Conservation (phyloP, 805 yeast species). For the Saturnispora besseyi region DNA sequence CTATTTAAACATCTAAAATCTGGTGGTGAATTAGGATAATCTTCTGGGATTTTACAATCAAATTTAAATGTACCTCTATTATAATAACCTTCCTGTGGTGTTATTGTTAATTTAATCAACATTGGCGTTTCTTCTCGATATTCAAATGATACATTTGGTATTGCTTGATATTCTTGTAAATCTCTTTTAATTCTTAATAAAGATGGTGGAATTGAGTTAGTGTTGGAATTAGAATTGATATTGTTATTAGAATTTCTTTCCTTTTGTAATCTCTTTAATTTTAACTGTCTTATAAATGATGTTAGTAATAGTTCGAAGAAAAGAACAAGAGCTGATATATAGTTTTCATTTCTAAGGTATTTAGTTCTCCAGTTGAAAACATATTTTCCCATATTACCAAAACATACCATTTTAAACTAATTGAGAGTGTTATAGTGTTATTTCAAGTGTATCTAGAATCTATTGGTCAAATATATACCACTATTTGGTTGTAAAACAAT, state of each 20-base stretch:
- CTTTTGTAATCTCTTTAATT: constrained; percentile 26
- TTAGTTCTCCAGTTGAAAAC: no score
- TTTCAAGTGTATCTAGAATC: no score
- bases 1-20: constrained; percentile 60
- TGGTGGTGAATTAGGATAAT: constrained; percentile 91
- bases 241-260: constrained; percentile 16
- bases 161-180: constrained; percentile 53
- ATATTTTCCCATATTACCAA: no score
- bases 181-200: constrained; percentile 72
- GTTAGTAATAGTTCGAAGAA: background rate
- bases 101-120: constrained; percentile 47
- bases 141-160: constrained; percentile 28
- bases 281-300: constrained; percentile 14
- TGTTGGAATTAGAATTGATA: constrained; percentile 2
- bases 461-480: no score
- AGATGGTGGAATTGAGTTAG: constrained; percentile 8
- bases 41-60: constrained; percentile 52
- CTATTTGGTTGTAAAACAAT: no score
- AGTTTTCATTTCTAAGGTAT: no score
- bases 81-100: constrained; percentile 70
- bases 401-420: constrained; percentile 1
- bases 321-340: no score
- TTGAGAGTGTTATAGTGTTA: no score
- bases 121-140: constrained; percentile 50
- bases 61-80: constrained; percentile 62